Base-by-base conservation (phyloP, 306 rosid genomes). In the Crataegus laevigata region DNA sequence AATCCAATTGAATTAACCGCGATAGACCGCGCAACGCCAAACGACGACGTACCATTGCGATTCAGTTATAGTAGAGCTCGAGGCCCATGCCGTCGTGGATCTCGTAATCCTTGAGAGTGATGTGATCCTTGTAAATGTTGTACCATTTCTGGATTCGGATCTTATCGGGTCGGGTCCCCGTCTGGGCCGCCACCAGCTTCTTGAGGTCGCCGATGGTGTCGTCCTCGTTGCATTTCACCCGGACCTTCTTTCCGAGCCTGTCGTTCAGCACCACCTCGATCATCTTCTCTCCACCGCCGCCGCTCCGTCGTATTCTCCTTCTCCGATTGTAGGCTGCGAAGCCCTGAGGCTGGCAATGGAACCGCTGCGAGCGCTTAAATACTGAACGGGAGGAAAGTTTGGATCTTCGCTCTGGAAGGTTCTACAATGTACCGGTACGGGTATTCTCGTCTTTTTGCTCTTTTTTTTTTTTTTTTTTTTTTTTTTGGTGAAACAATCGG, bases 81-180 rank as follows among this genome's bases (percentile, higher is more conserved):
- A 90, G 98, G 72, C 98, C 98, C 98, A 87, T 93, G 87, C 98
- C 96, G 24, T 93, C 91, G 72, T 93, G 96, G 73, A 93, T 86
- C 83, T 93, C 98, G 71, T 90, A 93, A 80, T 93, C 96, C 75
- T 64, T 82, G 73, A 93, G 98, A 82, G 96, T 90, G 85, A 90
- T 90, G 77, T 93, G 98, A 69, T 91, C 90, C 86, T 89, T 91
- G 81, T 91, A 91, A 78, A 91, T 89, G 79, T 82, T 87, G 79
- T 89, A 91, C 96, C 94, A 89, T 77, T 91, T 87, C 83, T 87
- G 91, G 57, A 89, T 87, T 24, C 96, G 87, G 77, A 91, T 89
- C 88, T 91, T 91, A 60, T 91, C 94, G 2, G 92, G 72, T 11
- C 96, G 82, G 24, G 93, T 93, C 3, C 98, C 96, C 1, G 98